Evolutionary conservation across 2,329 filamentous ascomycete genomes (phyloP).

Genomic region (Cladosporium sp.): DNA sequence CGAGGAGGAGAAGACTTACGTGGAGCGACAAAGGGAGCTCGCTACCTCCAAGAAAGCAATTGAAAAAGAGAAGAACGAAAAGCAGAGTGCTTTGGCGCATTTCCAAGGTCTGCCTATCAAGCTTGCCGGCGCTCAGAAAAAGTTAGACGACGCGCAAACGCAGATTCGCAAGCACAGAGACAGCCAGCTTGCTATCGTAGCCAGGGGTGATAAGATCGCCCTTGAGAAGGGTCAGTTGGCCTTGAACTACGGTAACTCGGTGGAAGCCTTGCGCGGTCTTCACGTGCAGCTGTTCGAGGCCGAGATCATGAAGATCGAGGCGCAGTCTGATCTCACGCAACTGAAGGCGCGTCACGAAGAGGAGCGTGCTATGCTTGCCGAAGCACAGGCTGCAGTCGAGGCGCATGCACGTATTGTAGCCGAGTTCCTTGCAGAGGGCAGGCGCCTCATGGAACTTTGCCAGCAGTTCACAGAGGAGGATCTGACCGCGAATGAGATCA

Average conservation of each 20-base stretch:
- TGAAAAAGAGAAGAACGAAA: slow-evolving; percentile 63
- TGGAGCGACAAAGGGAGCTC: neutral
- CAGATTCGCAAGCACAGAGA: slow-evolving; percentile 47
- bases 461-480: slow-evolving; percentile 23
- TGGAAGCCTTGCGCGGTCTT: slow-evolving; percentile 63
- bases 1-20: slow-evolving; percentile 26
- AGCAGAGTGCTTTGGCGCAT: slow-evolving; percentile 64
- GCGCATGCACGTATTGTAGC: slow-evolving; percentile 39
- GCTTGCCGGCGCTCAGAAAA: slow-evolving; percentile 61
- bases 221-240: slow-evolving; percentile 43
- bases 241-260: slow-evolving; percentile 60
- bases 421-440: slow-evolving; percentile 41
- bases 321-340: slow-evolving; percentile 72
- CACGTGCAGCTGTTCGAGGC: slow-evolving; percentile 68
- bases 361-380: slow-evolving; percentile 57
- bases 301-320: slow-evolving; percentile 74
- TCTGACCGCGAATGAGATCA: slow-evolving; percentile 32
- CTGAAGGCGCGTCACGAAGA: slow-evolving; percentile 67
- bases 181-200: slow-evolving; percentile 55
- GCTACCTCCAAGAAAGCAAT: slow-evolving; percentile 46
- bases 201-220: slow-evolving; percentile 34
- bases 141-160: slow-evolving; percentile 46
- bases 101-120: slow-evolving; percentile 70
- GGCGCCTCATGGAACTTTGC: slow-evolving; percentile 9
- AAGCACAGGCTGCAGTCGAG: slow-evolving; percentile 46